Conservation (phyloP, 805 yeast species). For the Suhomyces canberraensis region DNA sequence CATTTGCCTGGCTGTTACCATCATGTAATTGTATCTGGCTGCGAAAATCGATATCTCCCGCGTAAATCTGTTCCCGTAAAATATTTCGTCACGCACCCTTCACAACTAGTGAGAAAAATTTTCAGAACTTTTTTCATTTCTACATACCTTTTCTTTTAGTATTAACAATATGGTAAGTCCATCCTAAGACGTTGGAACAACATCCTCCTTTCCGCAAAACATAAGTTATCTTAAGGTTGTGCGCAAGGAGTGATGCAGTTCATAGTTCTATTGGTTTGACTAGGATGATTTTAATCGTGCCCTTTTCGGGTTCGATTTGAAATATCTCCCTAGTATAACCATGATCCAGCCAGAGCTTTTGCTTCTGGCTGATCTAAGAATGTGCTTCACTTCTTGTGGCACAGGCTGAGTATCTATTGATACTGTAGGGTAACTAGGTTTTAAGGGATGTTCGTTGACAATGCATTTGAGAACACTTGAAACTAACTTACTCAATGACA, state of each 20-base stretch:
- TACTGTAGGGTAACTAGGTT: conserved; percentile 21
- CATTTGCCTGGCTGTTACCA: background rate
- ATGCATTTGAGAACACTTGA: conserved; percentile 13
- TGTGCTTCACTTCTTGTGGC: conserved; percentile 21
- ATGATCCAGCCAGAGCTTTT: background rate
- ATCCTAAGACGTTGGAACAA: conserved; percentile 14
- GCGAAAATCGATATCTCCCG: background rate
- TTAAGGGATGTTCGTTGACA: conserved; percentile 14
- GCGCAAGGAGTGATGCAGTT: conserved; percentile 17
- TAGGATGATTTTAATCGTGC: background rate
- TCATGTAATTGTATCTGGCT: background rate
- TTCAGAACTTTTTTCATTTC: background rate
- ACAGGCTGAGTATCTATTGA: conserved; percentile 24
- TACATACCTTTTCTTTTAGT: background rate
- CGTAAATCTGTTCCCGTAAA: background rate
- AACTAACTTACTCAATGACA: conserved; percentile 17
- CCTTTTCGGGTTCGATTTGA: no score
- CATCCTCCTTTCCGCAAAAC: conserved; percentile 16
- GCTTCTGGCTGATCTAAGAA: conserved; percentile 6
- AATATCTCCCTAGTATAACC: no score
- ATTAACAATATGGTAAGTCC: conserved; percentile 15
- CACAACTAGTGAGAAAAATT: background rate
- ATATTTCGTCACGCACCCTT: background rate
- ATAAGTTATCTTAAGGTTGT: conserved; percentile 9
- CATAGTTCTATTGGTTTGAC: background rate